phyloP scores from a whole-genome alignment of 2,329 filamentous ascomycete species.

The Hypoxylon sp. region DNA sequence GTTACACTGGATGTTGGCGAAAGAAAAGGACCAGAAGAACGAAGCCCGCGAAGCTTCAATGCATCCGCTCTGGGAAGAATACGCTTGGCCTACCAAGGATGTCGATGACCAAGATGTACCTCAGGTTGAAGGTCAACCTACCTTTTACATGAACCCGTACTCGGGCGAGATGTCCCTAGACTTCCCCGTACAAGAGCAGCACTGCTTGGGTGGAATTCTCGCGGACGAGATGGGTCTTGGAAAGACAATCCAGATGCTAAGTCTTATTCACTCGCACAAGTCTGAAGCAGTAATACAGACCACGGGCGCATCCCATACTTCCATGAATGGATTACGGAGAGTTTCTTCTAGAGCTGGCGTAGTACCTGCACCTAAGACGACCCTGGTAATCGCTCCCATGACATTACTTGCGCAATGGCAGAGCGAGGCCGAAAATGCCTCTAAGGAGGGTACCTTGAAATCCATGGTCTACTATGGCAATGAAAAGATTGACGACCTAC shows the following conservation, averaged over 20 bases:
- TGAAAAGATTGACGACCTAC: constrained; percentile 82
- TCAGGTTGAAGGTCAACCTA: constrained; percentile 68
- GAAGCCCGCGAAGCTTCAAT: constrained; percentile 78
- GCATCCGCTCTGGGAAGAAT: constrained; percentile 98
- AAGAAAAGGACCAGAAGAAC: constrained; percentile 82
- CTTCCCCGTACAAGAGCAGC: constrained; percentile 93
- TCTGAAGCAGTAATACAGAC: constrained; percentile 60
- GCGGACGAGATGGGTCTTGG: constrained; percentile 98
- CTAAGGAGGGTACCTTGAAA: constrained; percentile 81
- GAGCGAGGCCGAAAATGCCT: constrained; percentile 92
- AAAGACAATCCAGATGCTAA: constrained; percentile 99
- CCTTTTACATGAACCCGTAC: constrained; percentile 97
- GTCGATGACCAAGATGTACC: constrained; percentile 82
- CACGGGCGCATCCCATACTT: constrained; percentile 48
- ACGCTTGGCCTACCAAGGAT: constrained; percentile 87
- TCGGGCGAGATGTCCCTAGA: constrained; percentile 91
- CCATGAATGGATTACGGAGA: constrained; percentile 69
- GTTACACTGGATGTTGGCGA: constrained; percentile 93
- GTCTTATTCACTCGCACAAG: constrained; percentile 85
- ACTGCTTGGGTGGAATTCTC: constrained; percentile 90
- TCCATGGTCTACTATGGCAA: constrained; percentile 90
- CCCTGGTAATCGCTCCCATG: constrained; percentile 95
- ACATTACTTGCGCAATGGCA: constrained; percentile 97
- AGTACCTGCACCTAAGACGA: constrained; percentile 82
- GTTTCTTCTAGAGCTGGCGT: constrained; percentile 65